Base-by-base conservation (phyloP, 2,329 filamentous ascomycete species). In the Alternaria novae-zelandiae region DNA sequence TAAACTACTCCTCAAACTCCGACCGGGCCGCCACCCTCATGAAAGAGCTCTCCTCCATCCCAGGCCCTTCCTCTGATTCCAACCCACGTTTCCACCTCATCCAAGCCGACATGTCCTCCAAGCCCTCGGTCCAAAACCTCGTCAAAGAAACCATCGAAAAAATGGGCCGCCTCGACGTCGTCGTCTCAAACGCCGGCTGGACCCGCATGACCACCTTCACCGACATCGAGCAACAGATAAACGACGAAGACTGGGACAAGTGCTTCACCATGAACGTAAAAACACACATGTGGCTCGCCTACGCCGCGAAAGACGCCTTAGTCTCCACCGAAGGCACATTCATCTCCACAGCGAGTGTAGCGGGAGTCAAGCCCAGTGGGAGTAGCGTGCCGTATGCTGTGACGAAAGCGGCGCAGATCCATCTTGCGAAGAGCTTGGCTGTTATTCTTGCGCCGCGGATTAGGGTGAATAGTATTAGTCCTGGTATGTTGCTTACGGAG, bases 311-410 rank as follows among this genome's bases (percentile, higher is more conserved):
- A 61, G 83, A 88, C 6, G 87, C 84, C 0, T 86, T 91, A 70
- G 86, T 87, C 23, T 80, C 83, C 3, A 90, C 81, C 0, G 85
- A 89, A 61, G 89, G 89, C 1, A 81, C 82, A 0, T 91, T 92
- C 67, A 85, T 91, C 66, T 88, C 85, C 1, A 90, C 89, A 0
- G 88, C 89, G 0, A 88, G 86, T 47, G 71, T 91, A 23, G 89
- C 90, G 0, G 90, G 89, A 1, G 86, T 91, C 2, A 88, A 85
- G 70, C 85, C 87, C 0, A 87, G 84, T 63, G 90, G 90, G 1
- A 90, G 88, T 86, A 86, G 83, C 51, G 83, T 89, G 86, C 88
- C 92, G 6, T 96, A 96, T 74, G 85, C 89, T 0, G 90, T 94
- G 6, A 91, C 91, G 20, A 96, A 96, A 75, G 91, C 92, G 1